Conservation (phyloP, 2,329 filamentous ascomycete species). For the Thermomyces lanuginosus region DNA sequence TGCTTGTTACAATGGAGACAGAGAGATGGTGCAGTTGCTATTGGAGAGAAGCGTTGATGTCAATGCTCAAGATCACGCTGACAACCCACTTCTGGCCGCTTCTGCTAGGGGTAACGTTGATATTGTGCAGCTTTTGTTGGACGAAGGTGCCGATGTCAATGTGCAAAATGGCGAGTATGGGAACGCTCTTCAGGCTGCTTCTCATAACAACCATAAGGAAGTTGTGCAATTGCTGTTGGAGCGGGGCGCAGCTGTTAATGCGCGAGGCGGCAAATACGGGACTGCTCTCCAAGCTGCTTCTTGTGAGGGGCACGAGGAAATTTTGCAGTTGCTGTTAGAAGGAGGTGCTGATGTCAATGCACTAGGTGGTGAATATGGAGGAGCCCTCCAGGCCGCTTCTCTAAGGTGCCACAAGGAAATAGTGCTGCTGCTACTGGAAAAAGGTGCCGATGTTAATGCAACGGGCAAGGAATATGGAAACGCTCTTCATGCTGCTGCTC, state of each 20-base stretch:
- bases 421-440: constrained; percentile 19
- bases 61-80: constrained; percentile 8
- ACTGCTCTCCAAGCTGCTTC: not conserved
- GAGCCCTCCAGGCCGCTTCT: constrained; percentile 14
- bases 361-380: too few species aligned
- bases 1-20: constrained; percentile 7
- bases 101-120: constrained; percentile 19
- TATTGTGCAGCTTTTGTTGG: constrained; percentile 21
- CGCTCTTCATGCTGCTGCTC: constrained; percentile 8
- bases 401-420: constrained; percentile 19
- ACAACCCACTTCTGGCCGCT: constrained; percentile 11
- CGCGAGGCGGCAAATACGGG: not conserved
- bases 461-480: constrained; percentile 6
- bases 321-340: not conserved
- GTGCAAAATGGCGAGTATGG: constrained; percentile 5
- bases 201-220: constrained; percentile 7
- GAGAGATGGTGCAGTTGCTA: constrained; percentile 10
- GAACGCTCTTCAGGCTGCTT: constrained; percentile 9
- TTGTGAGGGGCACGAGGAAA: too few species aligned
- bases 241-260: constrained; percentile 10
- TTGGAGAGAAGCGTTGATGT: constrained; percentile 13
- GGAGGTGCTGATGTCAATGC: not conserved
- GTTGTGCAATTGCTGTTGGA: constrained; percentile 9
- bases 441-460: constrained; percentile 7
- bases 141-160: constrained; percentile 8